A percentile compares a stretch with the other conserved stretches of the same genome.
phyloP scores from a whole-genome alignment of 371 early-diverging fungal genomes.

The Mucor lusitanicus region DNA sequence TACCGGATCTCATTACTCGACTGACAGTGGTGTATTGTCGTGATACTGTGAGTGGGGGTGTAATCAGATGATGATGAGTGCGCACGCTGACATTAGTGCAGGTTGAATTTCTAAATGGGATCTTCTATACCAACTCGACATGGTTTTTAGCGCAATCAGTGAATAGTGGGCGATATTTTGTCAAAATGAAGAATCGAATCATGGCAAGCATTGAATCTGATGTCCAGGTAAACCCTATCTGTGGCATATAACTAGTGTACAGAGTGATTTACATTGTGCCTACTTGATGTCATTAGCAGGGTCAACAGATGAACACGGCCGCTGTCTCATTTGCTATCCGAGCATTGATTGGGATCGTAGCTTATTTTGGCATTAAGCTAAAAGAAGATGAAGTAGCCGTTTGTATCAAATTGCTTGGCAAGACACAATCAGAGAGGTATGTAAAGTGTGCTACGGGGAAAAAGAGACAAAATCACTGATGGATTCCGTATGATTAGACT shows the following conservation, averaged over 20 bases:
- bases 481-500: constrained; percentile 6
- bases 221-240: not conserved
- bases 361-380: constrained; percentile 45
- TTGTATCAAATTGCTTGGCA: constrained; percentile 24
- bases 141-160: constrained; percentile 46
- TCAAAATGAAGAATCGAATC: constrained; percentile 35
- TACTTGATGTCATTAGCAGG: not conserved
- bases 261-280: too few relatives aligned
- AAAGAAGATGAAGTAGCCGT: constrained; percentile 26
- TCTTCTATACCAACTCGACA: constrained; percentile 32
- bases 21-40: constrained; percentile 38
- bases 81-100: not conserved
- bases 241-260: not conserved
- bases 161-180: constrained; percentile 31
- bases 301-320: not conserved
- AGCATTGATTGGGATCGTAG: constrained; percentile 40
- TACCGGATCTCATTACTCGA: constrained; percentile 41
- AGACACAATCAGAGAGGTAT: constrained; percentile 34
- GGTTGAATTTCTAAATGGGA: constrained; percentile 41
- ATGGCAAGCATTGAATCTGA: constrained; percentile 22
- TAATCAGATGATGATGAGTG: too few relatives aligned
- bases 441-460: too few relatives aligned
- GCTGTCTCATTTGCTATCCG: constrained; percentile 31
- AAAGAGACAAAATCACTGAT: not conserved
- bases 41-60: constrained; percentile 41